Base-by-base conservation (phyloP, 2,329 filamentous ascomycete genomes). In the Xylaria sp. region DNA sequence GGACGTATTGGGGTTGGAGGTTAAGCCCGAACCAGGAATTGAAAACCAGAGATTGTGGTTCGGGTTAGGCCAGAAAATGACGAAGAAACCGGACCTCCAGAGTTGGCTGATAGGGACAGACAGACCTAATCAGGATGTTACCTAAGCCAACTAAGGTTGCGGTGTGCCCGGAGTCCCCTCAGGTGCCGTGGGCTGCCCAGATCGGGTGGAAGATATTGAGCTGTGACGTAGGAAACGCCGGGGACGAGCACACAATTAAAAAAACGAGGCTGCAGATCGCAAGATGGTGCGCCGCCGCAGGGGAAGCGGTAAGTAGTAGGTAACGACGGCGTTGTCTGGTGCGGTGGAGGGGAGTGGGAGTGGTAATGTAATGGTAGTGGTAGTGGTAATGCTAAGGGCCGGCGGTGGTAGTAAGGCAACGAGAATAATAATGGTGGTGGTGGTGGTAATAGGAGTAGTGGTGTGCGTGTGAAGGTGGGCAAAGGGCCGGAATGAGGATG, bases 201-300 rank as follows among this genome's bases (percentile, higher is more conserved):
- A 25, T 55, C 31, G 59, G 18, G 44, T 44, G 28, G 34, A 37
- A 28, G 48, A 56, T 23, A 20, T 44, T 62, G 50, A 54, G 65
- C 48, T 55, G 63, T 62, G 63, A 69, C 57, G 66, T 68, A 65
- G 65, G 12, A 63, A 39, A 50, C 15, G 50, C 65, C 52, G 13
- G 58, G 28, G 52, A 54, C 37, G 41, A 63, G 55, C 31, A 44
- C 39, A 51, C 39, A n/a, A 58, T 50, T 28, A 28, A 44, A 23
- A 55, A 63, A 61, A 13, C 37, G 57, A 70, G 65, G 68, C 68
- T 68, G 65, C 61, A 62, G 61, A 48, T 55, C 25, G 60, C 50
- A 60, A 62, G 58, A 64, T 48, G 55, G 57, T 60, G 52, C 48
- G 57, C 63, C 50, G 61, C 63, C 31, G 68, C 66, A 65, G 56